Evolutionary conservation across 169 alveolate genomes (phyloP).

Genomic region (Eimeria falciformis): DNA sequence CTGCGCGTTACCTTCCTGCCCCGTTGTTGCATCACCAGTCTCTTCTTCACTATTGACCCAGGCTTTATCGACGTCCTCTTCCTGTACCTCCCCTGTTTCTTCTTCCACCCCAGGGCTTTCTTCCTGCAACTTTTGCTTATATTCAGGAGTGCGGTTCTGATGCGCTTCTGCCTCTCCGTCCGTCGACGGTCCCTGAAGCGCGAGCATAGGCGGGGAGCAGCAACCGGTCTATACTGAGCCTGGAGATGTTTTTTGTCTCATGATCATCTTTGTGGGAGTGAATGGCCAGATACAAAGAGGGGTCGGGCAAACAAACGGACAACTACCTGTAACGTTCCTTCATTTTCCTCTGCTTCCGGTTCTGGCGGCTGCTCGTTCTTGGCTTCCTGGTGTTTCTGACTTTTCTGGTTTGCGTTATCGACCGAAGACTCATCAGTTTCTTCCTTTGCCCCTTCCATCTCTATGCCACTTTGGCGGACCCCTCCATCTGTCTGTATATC

Average conservation of each 20-base stretch:
- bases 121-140: conserved; percentile 35
- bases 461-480: not conserved
- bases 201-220: not conserved
- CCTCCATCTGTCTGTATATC: conserved; percentile 49
- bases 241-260: too few relatives aligned
- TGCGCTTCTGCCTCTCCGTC: conserved; percentile 55
- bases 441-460: conserved; percentile 35
- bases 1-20: conserved; percentile 19
- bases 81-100: not conserved
- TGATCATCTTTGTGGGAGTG: too few relatives aligned
- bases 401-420: not conserved
- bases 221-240: not conserved
- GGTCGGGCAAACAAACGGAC: not conserved
- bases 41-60: not conserved
- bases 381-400: not conserved
- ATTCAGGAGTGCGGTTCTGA: conserved; percentile 7
- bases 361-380: conserved; percentile 18
- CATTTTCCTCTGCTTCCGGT: conserved; percentile 21
- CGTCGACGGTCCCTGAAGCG: conserved; percentile 2
- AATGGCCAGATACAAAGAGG: too few relatives aligned
- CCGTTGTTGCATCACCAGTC: conserved; percentile 23
- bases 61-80: not conserved
- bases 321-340: conserved; percentile 18
- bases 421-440: conserved; percentile 1
- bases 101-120: conserved; percentile 5